Conservation (phyloP, 2,329 filamentous ascomycete genomes). For the Berkeleyomyces rouxiae region DNA sequence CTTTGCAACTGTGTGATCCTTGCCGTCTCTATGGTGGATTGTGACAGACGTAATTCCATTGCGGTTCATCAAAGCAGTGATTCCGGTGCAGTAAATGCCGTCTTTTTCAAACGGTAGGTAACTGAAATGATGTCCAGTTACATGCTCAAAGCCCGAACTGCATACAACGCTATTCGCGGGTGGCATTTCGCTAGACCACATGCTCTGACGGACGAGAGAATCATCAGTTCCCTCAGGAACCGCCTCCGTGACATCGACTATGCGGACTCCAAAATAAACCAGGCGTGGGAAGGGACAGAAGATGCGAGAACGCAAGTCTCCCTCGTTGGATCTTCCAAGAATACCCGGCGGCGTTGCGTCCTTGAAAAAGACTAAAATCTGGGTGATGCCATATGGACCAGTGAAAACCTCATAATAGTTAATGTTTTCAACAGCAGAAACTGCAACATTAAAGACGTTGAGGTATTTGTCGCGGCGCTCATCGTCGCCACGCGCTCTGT, state of each 20-base stretch:
- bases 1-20: background rate
- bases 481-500: background rate
- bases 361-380: background rate
- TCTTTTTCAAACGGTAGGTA: constrained; percentile 1
- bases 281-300: background rate
- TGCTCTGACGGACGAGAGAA: background rate
- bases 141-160: background rate
- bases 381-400: background rate
- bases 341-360: background rate
- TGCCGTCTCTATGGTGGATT: background rate
- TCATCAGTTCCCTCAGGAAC: background rate
- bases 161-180: background rate
- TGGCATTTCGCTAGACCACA: background rate
- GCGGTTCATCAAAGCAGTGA: background rate
- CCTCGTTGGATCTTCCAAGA: background rate
- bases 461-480: background rate
- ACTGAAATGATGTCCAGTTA: background rate
- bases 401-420: background rate
- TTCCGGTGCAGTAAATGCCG: background rate
- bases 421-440: background rate
- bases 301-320: background rate
- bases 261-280: background rate
- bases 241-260: background rate
- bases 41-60: background rate
- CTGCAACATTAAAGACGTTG: background rate